These are phyloP conservation scores for Neurospora sp. DNA, from an alignment of 495 filamentous ascomycete genomes.

Conservation along the genomic window DNA sequence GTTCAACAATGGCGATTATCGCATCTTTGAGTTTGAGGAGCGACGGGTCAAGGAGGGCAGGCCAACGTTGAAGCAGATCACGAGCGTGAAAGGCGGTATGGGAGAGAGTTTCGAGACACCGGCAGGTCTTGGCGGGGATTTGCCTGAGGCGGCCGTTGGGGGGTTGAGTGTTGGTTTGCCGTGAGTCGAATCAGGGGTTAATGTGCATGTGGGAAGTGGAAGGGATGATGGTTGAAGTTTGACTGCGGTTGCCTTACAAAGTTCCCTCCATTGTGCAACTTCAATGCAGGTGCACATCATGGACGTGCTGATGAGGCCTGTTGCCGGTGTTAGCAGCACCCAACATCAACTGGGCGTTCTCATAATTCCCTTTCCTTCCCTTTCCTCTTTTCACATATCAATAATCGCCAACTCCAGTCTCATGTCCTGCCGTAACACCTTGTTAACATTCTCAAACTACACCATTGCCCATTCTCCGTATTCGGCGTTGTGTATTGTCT, in stretches of 20 bases:
- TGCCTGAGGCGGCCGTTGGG: background rate
- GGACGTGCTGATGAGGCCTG: background rate
- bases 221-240: background rate
- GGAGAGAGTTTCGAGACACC: conserved; percentile 5
- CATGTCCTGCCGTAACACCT: background rate
- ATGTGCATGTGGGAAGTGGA: background rate
- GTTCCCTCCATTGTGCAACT: background rate
- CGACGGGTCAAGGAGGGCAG: conserved; percentile 15
- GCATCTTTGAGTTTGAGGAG: conserved; percentile 48
- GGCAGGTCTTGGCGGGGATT: background rate
- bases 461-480: background rate
- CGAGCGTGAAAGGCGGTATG: conserved; percentile 19
- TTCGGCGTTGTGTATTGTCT: background rate
- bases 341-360: background rate
- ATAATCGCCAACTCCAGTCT: background rate
- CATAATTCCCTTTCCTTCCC: background rate
- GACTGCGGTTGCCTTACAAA: background rate
- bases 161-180: background rate
- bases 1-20: conserved; percentile 52
- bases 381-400: background rate
- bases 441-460: background rate
- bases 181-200: background rate
- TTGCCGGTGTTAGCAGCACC: background rate
- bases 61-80: conserved; percentile 26
- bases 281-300: background rate